phyloP scores from a whole-genome alignment of 1,284 basidiomycete genomes.

The Austroboletus niveus region DNA sequence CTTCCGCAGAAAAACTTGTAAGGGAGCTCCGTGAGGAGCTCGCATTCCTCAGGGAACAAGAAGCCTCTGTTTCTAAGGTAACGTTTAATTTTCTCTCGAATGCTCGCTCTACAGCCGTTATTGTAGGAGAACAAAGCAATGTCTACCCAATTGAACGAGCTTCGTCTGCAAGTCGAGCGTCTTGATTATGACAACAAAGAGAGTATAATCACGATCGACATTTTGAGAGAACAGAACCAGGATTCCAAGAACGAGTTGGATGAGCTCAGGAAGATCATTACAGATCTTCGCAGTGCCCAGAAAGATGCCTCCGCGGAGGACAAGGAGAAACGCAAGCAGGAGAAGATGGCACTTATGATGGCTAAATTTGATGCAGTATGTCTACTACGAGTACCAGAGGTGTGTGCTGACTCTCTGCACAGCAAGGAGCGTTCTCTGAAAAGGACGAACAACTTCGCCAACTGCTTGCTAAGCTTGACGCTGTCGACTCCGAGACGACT shows the following conservation, averaged over 20 bases:
- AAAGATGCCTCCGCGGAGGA: conserved; percentile 89
- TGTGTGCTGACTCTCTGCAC: conserved; percentile 12
- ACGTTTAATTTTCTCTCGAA: conserved; percentile 14
- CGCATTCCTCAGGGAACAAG: conserved; percentile 89
- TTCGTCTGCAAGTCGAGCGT: conserved; percentile 88
- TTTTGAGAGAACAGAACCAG: conserved; percentile 91
- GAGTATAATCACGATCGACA: conserved; percentile 91
- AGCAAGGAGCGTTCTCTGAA: conserved; percentile 88
- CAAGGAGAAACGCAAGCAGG: conserved; percentile 98
- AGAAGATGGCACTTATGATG: conserved; percentile 99
- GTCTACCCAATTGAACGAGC: conserved; percentile 88
- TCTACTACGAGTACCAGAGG: neutral
- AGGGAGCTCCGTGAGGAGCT: conserved; percentile 87
- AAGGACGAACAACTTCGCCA: conserved; percentile 90
- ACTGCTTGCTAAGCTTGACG: conserved; percentile 80
- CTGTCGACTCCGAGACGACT: conserved; percentile 58
- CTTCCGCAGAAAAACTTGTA: conserved; percentile 73
- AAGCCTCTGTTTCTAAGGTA: conserved; percentile 73
- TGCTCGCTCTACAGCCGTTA: conserved; percentile 5
- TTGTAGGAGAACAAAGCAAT: conserved; percentile 87
- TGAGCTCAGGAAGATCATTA: conserved; percentile 81
- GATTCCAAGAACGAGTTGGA: conserved; percentile 90
- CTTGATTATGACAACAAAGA: conserved; percentile 97
- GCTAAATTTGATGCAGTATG: conserved; percentile 93
- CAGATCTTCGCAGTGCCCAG: conserved; percentile 77